Percentiles rank a stretch among this genome's conserved stretches.
phyloP scores from a whole-genome alignment of 2,329 filamentous ascomycete genomes.

The Dothideomycetidae sp. region DNA sequence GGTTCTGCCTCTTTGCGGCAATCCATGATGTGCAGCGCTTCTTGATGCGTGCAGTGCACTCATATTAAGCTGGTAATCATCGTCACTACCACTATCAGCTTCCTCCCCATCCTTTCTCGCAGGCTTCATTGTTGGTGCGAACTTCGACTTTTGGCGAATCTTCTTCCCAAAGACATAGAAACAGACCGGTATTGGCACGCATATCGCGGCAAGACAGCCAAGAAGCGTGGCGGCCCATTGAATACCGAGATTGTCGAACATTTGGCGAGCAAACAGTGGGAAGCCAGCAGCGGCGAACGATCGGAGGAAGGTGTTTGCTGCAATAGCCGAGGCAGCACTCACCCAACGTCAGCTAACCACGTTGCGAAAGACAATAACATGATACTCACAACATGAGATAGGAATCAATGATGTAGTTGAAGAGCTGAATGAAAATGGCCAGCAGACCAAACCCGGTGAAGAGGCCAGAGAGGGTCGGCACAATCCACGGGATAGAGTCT shows the following conservation, averaged over 20 bases:
- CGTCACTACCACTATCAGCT: no score
- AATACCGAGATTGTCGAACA: constrained; percentile 23
- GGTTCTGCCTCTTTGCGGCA: no score
- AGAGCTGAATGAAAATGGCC: constrained; percentile 29
- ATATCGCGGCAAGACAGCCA: constrained; percentile 19
- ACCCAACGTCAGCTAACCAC: no score
- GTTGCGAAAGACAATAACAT: no score
- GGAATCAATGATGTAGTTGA: constrained; percentile 26
- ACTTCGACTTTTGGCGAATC: constrained; percentile 15
- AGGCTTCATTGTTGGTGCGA: no score
- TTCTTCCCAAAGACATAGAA: constrained; percentile 18
- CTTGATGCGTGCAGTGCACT: no score
- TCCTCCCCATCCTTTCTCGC: no score
- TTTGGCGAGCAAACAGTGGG: constrained; percentile 22
- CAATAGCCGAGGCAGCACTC: constrained; percentile 26
- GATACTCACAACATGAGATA: constrained; percentile 25
- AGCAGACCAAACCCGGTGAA: constrained; percentile 31
- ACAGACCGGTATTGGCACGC: constrained; percentile 17
- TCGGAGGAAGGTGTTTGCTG: constrained; percentile 24
- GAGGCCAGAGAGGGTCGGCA: constrained; percentile 30
- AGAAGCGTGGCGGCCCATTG: constrained; percentile 20
- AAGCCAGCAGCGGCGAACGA: constrained; percentile 22
- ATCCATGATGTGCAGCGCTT: no score
- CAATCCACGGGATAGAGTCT: constrained; percentile 29
- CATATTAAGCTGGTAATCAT: no score